Base-by-base conservation (phyloP, 768 basidiomycete species). In the Lepiota brunneoincarnata region DNA sequence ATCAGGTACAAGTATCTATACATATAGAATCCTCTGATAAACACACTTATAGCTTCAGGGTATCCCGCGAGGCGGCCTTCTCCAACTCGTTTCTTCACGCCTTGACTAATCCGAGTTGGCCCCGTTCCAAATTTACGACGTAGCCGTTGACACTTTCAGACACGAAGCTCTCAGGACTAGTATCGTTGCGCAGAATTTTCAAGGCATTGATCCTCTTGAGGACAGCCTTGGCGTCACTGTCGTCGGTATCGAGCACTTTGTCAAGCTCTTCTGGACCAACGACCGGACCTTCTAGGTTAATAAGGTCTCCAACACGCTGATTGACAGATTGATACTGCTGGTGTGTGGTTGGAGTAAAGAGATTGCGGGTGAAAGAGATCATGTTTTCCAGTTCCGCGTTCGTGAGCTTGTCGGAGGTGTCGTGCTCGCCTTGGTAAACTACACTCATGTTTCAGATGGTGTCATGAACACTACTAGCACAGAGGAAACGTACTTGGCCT, bases 141-240 rank as follows among this genome's bases (percentile, higher is more conserved):
- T 62, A 62, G 15, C 61, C 61, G 28, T 57, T 53, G 21, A 59
- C 41, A 14, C 23, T 38, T 38, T 55, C 54, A 20, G 44, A 42
- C 35, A 17, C 24, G 9, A 58, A 42, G 18, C 38, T 44, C 6
- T 44, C 39, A 12, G 53, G 44, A 21, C 47, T 48, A 20, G 47
- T 43, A 15, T 60, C 59, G n/a, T 57, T 47, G 26, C 60, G 55
- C 40, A 65, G 55, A 37, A 81, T 66, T 44, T 75, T 71, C 17
- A 79, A 72, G 17, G 76, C 75, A 51, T 82, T 80, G 49, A 74
- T 68, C 54, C 75, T 73, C 41, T 72, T 70, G 39, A 75, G 59
- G 52, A 76, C 70, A 63, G 68, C 67, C 55, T 60, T 70, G 52
- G 64, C 66, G 36, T 66, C 65, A 23, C 56, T 51, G 35, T 65